These are phyloP conservation scores for Hemileccinum rubropunctum DNA, from an alignment of 768 basidiomycete genomes.

Conservation along the genomic window DNA sequence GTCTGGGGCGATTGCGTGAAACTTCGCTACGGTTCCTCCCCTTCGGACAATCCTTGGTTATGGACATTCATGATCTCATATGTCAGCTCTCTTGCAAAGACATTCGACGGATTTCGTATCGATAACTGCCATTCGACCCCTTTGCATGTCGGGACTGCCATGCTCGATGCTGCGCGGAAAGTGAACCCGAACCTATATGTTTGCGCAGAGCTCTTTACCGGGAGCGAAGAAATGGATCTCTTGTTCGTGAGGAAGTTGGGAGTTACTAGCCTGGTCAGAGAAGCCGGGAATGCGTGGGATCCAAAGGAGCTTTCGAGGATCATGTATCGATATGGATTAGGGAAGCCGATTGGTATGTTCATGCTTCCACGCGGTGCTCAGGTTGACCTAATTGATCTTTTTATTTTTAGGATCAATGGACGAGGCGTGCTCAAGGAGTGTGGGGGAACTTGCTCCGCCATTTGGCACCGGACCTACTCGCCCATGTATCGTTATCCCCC, in stretches of 20 bases:
- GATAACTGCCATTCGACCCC: conserved; percentile 99
- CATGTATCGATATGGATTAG: conserved; percentile 86
- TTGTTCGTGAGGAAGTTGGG: conserved; percentile 90
- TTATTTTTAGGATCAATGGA: conserved; percentile 82
- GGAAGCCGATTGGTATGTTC: conserved; percentile 82
- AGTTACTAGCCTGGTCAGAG: conserved; percentile 90
- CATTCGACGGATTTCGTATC: conserved; percentile 95
- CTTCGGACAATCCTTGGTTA: conserved; percentile 86
- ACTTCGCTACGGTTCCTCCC: conserved; percentile 83
- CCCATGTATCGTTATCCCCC: conserved; percentile 69
- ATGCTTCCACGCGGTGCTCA: not conserved
- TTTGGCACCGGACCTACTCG: conserved; percentile 79
- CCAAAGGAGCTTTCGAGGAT: conserved; percentile 89
- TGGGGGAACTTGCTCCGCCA: conserved; percentile 76
- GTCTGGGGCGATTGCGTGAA: conserved; percentile 99
- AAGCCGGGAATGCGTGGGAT: conserved; percentile 89
- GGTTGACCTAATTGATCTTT: not conserved
- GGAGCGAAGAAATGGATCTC: conserved; percentile 90
- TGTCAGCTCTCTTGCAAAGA: conserved; percentile 71
- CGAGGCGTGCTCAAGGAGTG: conserved; percentile 71
- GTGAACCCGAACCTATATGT: conserved; percentile 93
- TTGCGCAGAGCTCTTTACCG: conserved; percentile 96
- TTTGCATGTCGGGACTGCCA: conserved; percentile 88
- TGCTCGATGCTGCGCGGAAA: conserved; percentile 88
- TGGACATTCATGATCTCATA: conserved; percentile 92